These are phyloP conservation scores for Drechslera avenae DNA, from an alignment of 2,329 filamentous ascomycete genomes.

Conservation along the genomic window DNA sequence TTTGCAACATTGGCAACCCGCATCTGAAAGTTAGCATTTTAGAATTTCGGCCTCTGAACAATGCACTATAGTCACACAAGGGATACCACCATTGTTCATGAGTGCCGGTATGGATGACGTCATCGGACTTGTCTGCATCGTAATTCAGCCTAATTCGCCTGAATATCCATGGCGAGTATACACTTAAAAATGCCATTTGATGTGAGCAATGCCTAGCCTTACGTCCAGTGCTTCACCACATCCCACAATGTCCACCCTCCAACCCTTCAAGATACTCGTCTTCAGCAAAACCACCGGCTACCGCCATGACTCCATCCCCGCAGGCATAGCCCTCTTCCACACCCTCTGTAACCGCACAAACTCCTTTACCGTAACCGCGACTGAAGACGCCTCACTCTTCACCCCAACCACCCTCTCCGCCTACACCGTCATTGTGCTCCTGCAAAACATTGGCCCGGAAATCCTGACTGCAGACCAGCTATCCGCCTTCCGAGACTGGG, in stretches of 20 bases:
- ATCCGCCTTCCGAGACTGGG: slow-evolving; percentile 20
- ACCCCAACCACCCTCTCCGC: slow-evolving; percentile 5
- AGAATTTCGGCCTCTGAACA: no score
- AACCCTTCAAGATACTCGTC: slow-evolving; percentile 23
- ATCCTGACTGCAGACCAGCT: slow-evolving; percentile 21
- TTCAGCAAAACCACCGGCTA: slow-evolving; percentile 38
- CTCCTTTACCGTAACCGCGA: slow-evolving; percentile 20
- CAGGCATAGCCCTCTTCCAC: slow-evolving; percentile 21
- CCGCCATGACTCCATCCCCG: slow-evolving; percentile 34
- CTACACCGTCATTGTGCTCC: slow-evolving; percentile 22
- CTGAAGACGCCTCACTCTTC: slow-evolving; percentile 27
- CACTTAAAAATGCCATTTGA: neutral
- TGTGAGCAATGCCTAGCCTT: no score
- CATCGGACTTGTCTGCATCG: no score
- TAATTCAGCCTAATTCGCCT: no score
- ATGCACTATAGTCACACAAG: no score
- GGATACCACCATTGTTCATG: no score
- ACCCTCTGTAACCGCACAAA: slow-evolving; percentile 10
- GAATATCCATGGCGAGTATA: no score
- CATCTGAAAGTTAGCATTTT: no score
- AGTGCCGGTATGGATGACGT: no score
- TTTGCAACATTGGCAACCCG: no score
- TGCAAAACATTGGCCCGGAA: slow-evolving; percentile 22
- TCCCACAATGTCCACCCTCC: neutral
- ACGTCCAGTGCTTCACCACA: no score